Base-by-base conservation (phyloP, 768 basidiomycete genomes). In the Phaeolepiota aurea region DNA sequence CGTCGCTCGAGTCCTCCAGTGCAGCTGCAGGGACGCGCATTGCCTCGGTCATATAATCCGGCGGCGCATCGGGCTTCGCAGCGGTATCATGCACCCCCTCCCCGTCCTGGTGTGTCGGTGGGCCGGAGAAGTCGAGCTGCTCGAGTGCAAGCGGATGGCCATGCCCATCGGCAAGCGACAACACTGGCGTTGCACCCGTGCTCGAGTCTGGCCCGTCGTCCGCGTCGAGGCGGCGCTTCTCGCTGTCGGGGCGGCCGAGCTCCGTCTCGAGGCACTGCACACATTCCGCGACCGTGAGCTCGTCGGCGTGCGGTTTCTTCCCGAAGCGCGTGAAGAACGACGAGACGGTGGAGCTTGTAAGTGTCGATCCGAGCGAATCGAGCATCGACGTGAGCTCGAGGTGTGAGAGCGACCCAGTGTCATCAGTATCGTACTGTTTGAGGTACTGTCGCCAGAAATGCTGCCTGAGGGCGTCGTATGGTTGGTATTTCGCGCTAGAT, bases 361-460 rank as follows among this genome's bases (percentile, higher is more conserved):
- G 75, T 0, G 94, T 98, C 3, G 92, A 96, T 3, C 92, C 92
- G 25, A 99, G 80, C 1, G 93, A 94, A 63, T 97, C 94, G 32
- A 99, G 82, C 87, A 97, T 92, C 9, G 87, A 87, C 0, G 85
- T 87, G 21, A 96, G 70, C 59, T 98, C 96, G 41, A 93, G 65
- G 46, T 82, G 81, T 0, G 89, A 91, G 30, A 93, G 62, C 1
- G 72, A 57, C 15, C 65, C 64, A 0, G 80, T 85, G 45, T 92
- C 87, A 58, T 93, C 91, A 0, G 81, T 74, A 50, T 96, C 93
- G 61, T 97, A 98, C 49, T 93, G 86, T 38, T 76, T 75, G 30
- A 94, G 73, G 57, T 89, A 92, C 47, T 87, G 81, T 1, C 79
- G 68, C 92, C 92, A 96, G 69, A 93, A 92, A 2, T 76, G 77